Evolutionary conservation across 2,329 filamentous ascomycete genomes (phyloP), one percentile per base, ranked within the genome.

Genomic region (Fusarium humuli): DNA sequence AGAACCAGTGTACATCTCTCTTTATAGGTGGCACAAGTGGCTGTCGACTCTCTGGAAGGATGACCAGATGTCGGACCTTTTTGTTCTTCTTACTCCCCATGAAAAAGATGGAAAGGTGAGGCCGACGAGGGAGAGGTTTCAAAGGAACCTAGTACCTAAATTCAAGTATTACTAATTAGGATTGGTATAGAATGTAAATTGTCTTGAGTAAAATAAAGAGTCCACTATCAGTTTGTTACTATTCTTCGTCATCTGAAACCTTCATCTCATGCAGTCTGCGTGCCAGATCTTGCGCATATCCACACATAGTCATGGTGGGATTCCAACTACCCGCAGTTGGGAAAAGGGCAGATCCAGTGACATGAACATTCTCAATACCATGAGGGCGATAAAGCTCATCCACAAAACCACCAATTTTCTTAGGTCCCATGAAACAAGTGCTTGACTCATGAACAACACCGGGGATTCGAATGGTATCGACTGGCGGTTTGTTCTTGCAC

Each of bases 321-420:
- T 54, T 54, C 37, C 50, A 54, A 54, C 50, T 44, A 7, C 50
- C 37, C n/a, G 50, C 50, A 44, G 37, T 54, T n/a, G 27, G 50
- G 14, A 54, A 54, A 20, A 54, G 20, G 10, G 50, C 37, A 23
- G 50, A 20, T 14, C 50, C 37, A 44, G 37, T 44, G 20, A 54
- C 50, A 44, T 44, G 37, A 32, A 54, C 50, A 54, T 54, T 54
- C 11, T 54, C 50, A 54, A 54, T 32, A 8, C 50, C 37, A 54
- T 44, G 37, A n/a, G 50, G 37, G 30, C 50, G 37, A 22, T 54
- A 54, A 14, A 54, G 37, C 13, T 54, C 27, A 41, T 54, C 22
- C 10, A 54, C 50, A 9, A n/a, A 50, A 7, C 47, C 30, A 27
- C 47, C 47, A 2, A 25, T 7, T 3, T 37, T 11, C 20, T 37